A percentile compares a stretch with the other conserved stretches of the same genome.
These are phyloP conservation scores for Mycena chlorophos DNA, from an alignment of 768 basidiomycete genomes.

Conservation along the genomic window DNA sequence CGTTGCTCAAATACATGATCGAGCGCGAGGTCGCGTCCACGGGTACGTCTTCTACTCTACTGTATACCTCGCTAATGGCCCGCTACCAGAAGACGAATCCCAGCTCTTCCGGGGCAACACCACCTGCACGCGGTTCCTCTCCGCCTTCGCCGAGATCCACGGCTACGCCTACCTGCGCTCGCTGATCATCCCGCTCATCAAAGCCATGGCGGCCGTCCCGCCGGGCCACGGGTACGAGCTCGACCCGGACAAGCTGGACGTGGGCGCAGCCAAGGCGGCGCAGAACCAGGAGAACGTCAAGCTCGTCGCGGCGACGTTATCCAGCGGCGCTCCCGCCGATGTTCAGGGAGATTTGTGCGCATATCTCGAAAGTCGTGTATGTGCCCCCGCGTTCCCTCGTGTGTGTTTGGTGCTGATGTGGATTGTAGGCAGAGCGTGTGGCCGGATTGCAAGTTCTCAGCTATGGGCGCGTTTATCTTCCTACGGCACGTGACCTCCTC, in stretches of 20 bases:
- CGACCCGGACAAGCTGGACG: constrained; percentile 56
- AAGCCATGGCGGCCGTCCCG: constrained; percentile 71
- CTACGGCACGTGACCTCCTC: constrained; percentile 51
- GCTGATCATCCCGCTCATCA: constrained; percentile 74
- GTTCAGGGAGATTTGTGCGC: constrained; percentile 83
- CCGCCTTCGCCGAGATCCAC: constrained; percentile 83
- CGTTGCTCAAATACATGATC: constrained; percentile 79
- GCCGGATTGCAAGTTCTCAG: constrained; percentile 80
- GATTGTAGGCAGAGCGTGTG: constrained; percentile 58
- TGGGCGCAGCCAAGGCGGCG: constrained; percentile 56
- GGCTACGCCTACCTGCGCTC: constrained; percentile 90
- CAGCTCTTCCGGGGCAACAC: constrained; percentile 88
- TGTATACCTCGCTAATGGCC: background rate
- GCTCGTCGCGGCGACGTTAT: constrained; percentile 70
- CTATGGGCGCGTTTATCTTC: constrained; percentile 90
- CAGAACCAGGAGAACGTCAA: constrained; percentile 74
- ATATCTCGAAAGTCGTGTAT: constrained; percentile 78
- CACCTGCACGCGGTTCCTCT: constrained; percentile 82
- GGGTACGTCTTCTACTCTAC: constrained; percentile 42
- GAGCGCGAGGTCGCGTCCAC: constrained; percentile 81
- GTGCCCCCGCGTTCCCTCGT: constrained; percentile 29
- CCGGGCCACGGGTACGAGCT: constrained; percentile 75
- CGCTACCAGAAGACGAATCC: constrained; percentile 64
- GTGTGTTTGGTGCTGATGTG: constrained; percentile 1
- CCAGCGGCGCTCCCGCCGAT: constrained; percentile 76